phyloP scores from a whole-genome alignment of 208 protist genomes.

The Trypanosoma vivax region DNA sequence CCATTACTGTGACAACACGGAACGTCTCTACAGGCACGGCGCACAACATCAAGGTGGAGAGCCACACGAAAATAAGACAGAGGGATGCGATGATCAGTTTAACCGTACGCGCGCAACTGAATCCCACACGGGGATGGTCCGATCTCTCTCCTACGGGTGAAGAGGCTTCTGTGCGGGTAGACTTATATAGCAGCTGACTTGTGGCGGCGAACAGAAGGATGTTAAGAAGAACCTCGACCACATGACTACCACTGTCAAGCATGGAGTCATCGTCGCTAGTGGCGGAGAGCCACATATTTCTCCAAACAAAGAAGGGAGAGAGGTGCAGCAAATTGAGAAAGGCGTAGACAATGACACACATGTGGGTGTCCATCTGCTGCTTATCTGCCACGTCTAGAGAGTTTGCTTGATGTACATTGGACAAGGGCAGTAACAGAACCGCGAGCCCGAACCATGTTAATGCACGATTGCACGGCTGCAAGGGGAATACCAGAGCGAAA shows the following conservation, averaged over 20 bases:
- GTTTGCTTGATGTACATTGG: background rate
- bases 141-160: too few relatives aligned
- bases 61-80: too few relatives aligned
- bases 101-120: too few relatives aligned
- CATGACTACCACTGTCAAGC: slow-evolving; percentile 2
- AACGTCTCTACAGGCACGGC: slow-evolving; percentile 14
- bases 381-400: background rate
- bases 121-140: too few relatives aligned
- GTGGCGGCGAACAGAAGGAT: slow-evolving; percentile 8
- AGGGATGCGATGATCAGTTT: too few relatives aligned
- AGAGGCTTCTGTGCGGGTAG: background rate
- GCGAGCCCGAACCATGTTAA: slow-evolving; percentile 10
- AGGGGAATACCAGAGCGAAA: background rate
- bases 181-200: background rate
- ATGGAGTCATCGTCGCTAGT: slow-evolving; percentile 14
- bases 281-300: slow-evolving; percentile 24
- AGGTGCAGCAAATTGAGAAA: slow-evolving; percentile 22
- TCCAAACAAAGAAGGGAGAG: slow-evolving; percentile 34
- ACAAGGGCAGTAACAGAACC: slow-evolving; percentile 3
- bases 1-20: slow-evolving; percentile 14
- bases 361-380: background rate
- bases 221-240: slow-evolving; percentile 14
- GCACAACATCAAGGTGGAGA: slow-evolving; percentile 5
- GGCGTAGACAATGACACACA: slow-evolving; percentile 16
- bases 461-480: slow-evolving; percentile 4